These are phyloP conservation scores for Paraphoma chrysanthemicola DNA, from an alignment of 2,329 filamentous ascomycete genomes.

Conservation along the genomic window DNA sequence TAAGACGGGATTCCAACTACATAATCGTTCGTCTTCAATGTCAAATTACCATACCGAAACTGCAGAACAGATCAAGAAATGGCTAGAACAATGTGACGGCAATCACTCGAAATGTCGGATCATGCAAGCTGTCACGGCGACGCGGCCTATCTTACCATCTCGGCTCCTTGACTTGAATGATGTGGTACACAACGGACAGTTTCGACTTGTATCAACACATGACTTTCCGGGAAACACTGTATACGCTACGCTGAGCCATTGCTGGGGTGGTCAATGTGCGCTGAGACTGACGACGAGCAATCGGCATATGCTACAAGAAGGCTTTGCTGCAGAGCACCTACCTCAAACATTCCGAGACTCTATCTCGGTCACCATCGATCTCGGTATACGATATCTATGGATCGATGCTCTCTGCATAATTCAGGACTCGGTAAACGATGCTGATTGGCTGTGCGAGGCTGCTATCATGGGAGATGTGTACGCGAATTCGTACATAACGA, in stretches of 20 bases:
- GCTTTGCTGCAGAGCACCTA: neutral
- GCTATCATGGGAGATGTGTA: constrained; percentile 4
- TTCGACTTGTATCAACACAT: neutral
- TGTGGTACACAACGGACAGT: neutral
- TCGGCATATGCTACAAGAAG: neutral
- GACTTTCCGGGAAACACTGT: neutral
- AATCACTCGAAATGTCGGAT: neutral
- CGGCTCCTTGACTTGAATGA: neutral
- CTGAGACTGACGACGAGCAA: neutral
- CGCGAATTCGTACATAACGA: neutral
- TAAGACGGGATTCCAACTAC: no score
- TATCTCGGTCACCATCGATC: neutral
- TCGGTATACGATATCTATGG: constrained; percentile 20
- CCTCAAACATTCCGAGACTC: neutral
- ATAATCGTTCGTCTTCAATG: neutral
- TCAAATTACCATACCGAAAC: neutral
- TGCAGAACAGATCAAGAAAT: neutral
- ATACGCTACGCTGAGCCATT: neutral
- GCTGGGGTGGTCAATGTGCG: neutral
- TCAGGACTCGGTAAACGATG: neutral
- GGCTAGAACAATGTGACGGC: neutral
- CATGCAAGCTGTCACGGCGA: neutral
- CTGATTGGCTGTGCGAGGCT: constrained; percentile 5
- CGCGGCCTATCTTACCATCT: neutral
- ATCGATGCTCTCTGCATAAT: constrained; percentile 19